Base-by-base conservation (phyloP, 2,329 filamentous ascomycete genomes). In the Pseudocercospora ulei region DNA sequence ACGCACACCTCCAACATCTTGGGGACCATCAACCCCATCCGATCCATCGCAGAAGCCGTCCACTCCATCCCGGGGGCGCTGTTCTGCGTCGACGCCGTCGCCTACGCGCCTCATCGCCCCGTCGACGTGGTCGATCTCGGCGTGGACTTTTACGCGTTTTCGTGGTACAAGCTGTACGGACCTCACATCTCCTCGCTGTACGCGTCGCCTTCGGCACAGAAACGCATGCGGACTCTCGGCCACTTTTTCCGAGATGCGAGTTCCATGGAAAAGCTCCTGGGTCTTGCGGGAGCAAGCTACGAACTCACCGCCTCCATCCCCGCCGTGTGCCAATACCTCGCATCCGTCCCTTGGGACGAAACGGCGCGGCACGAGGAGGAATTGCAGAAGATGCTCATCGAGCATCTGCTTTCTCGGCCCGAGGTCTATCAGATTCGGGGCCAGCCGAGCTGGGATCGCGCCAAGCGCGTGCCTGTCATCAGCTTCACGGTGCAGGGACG, bases 161-260 rank as follows among this genome's bases (percentile, higher is more conserved):
- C 71, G 0, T 87, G 81, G 82, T 87, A 87, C 62, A 88, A 88
- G 58, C 74, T 86, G 1, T 87, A 81, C 54, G 82, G 82, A 0
- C 82, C 82, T 1, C 82, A 87, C 50, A 68, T 86, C 1, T 70
- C 80, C 0, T 72, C 79, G 47, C 64, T 88, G 1, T 88, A 84
- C 54, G 79, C 72, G 3, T 73, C 73, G 14, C 64, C 65, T 3
- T 53, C 59, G 0, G 76, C 74, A 0, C 75, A 80, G 43, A 53
- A 69, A 9, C 59, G 69, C 31, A 64, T 85, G 38, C 62, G 62
- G 3, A 72, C 75, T 0, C 58, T 78, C 0, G 72, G 73, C 0
- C 80, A 84, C 55, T 82, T 72, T 62, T 85, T 85, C 66, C 82
- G 82, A 51, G 41, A 50, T 5, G 55, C 50, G 0, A 61, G 65